A percentile compares a stretch with the other conserved stretches of the same genome.
Evolutionary conservation across 106 monocot genomes (phyloP).

Genomic region (Acorus calamus): DNA sequence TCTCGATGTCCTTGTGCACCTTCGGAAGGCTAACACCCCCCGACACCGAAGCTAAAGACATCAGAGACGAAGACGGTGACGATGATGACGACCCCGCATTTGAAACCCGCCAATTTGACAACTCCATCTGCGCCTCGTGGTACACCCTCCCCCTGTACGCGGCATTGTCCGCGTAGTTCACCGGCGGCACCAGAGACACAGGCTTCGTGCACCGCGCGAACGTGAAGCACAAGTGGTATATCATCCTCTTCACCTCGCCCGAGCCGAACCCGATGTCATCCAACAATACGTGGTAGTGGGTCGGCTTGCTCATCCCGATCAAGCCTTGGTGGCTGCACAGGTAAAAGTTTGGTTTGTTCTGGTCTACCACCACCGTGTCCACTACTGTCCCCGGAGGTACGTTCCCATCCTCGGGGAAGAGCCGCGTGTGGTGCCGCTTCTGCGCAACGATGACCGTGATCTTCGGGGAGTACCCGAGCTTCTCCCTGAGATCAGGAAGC

Average conservation of each 20-base stretch:
- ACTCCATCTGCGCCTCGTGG: too few species aligned
- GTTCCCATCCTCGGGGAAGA: too few species aligned
- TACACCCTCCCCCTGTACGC: slow-evolving; percentile 34
- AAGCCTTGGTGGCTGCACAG: slow-evolving; percentile 39
- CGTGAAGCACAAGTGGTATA: slow-evolving; percentile 30
- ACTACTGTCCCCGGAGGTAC: slow-evolving; percentile 42
- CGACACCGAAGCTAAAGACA: neutral
- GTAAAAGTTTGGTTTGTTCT: slow-evolving; percentile 21
- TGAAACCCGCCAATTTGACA: too few species aligned
- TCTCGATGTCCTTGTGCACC: slow-evolving; percentile 1
- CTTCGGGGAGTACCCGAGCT: too few species aligned
- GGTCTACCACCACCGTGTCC: slow-evolving; percentile 32
- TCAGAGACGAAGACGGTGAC: too few species aligned
- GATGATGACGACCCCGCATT: too few species aligned
- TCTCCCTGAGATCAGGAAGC: too few species aligned
- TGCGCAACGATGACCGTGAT: too few species aligned
- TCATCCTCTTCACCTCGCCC: slow-evolving; percentile 26
- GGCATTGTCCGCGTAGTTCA: slow-evolving; percentile 37
- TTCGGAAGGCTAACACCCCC: too few species aligned
- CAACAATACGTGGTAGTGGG: slow-evolving; percentile 30
- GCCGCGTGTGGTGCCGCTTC: too few species aligned
- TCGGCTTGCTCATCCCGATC: slow-evolving; percentile 32
- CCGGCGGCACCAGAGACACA: slow-evolving; percentile 32
- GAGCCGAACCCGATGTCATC: slow-evolving; percentile 27
- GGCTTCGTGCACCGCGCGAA: slow-evolving; percentile 45